Evolutionary conservation across 1,284 basidiomycete species (phyloP), one percentile per base, ranked within the genome.

Genomic region (Leccinum subatratum): DNA sequence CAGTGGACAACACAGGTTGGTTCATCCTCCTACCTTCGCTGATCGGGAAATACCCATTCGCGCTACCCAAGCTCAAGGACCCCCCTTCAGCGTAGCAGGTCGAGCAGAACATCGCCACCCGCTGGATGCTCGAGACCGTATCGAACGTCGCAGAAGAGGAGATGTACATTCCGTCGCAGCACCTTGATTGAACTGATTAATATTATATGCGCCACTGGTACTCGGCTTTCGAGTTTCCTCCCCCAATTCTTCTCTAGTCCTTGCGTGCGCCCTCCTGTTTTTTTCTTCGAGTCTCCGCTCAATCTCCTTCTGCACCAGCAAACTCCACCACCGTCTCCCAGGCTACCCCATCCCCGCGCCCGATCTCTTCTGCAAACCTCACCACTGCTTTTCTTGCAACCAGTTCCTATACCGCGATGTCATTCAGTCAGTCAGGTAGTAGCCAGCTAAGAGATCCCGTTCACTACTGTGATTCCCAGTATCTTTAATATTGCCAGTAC

Each of bases 11-110:
- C n/a, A 18, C 64, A 85, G 94, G 95, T 11, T 96, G 94, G 93
- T 94, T 96, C 82, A 81, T 96, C 54, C 81, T 96, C 18, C 80
- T 95, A 22, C 90, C 91, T 2, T 91, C 90, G 56, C 69, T 92
- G 63, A 85, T 94, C 59, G 89, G 87, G 90, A 92, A 72, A 74
- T 79, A 45, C 86, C 86, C 7, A 82, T 91, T 65, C 84, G 85
- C 32, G 76, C 81, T 20, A 77, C 84, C 28, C 72, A 80, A 65
- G 67, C 73, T 6, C 75, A 78, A 14, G 68, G 77, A n/a, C 65
- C 75, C 25, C 11, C 67, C 75, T 59, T 78, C 83, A 6, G 67
- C 80, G 1, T 83, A 85, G 64, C 82, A 82, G 60, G 69, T 80
- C n/a, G 81, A 82, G 67, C 80, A 78, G 37, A 85, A 88, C 63